These are phyloP conservation scores for Hemerocallis citrina DNA, from an alignment of 106 monocot species.

Conservation along the genomic window DNA sequence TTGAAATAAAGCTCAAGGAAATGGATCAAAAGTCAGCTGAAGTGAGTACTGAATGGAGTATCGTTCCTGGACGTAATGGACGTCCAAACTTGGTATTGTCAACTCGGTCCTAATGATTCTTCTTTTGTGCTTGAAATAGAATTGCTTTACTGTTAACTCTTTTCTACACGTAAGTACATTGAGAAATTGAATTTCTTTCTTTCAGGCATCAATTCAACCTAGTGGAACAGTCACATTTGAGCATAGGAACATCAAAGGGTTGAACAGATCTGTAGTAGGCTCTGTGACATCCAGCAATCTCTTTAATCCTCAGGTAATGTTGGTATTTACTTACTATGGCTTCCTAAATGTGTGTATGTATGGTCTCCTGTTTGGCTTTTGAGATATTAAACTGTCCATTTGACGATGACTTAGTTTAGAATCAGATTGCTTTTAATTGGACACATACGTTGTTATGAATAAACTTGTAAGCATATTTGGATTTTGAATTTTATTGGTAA, in stretches of 20 bases:
- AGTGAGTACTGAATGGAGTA: conserved; percentile 95
- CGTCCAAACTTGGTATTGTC: conserved; percentile 73
- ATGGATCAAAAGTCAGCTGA: conserved; percentile 88
- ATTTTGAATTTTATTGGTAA: too few species aligned
- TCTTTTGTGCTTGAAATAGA: background rate
- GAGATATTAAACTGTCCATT: too few species aligned
- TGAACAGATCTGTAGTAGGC: conserved; percentile 87
- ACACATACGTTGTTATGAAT: too few species aligned
- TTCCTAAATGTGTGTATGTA: too few species aligned
- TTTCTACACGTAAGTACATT: background rate
- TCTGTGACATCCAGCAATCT: conserved; percentile 94
- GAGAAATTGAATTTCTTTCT: background rate
- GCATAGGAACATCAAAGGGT: conserved; percentile 87
- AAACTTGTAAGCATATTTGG: too few species aligned
- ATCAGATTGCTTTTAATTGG: too few species aligned
- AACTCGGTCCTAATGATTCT: background rate
- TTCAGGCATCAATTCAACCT: conserved; percentile 92
- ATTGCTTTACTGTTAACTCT: too few species aligned
- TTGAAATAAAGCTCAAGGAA: conserved; percentile 95
- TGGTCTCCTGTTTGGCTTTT: too few species aligned
- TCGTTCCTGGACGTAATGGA: conserved; percentile 83
- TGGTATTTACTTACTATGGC: too few species aligned
- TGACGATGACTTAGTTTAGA: too few species aligned
- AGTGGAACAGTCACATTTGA: conserved; percentile 94
- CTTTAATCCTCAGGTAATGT: conserved; percentile 77